Evolutionary conservation across 805 yeast species (phyloP).

Genomic region (Ogataea allantospora): DNA sequence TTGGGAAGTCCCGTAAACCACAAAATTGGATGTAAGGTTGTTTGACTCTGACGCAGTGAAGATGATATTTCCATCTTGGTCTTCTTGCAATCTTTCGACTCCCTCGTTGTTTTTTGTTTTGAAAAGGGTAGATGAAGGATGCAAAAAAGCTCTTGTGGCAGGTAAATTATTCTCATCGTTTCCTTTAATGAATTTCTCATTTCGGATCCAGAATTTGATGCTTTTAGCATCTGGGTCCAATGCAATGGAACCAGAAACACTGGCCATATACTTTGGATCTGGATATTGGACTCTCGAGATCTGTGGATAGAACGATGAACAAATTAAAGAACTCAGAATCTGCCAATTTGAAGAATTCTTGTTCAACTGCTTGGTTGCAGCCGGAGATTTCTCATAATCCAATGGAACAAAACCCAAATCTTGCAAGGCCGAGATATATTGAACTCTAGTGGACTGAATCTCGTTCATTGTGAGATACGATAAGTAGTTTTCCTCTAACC

Average conservation of each 20-base stretch:
- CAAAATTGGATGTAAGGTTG: constrained; percentile 50
- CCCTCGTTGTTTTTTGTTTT: constrained; percentile 30
- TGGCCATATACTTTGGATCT: constrained; percentile 68
- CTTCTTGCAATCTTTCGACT: constrained; percentile 15
- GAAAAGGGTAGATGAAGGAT: constrained; percentile 81
- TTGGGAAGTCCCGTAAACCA: constrained; percentile 59
- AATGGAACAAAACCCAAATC: constrained; percentile 78
- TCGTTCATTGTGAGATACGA: constrained; percentile 68
- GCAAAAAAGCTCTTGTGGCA: constrained; percentile 72
- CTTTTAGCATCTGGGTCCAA: constrained; percentile 78
- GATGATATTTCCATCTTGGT: constrained; percentile 36
- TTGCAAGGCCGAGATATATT: constrained; percentile 64
- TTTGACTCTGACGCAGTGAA: constrained; percentile 19
- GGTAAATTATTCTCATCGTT: constrained; percentile 40
- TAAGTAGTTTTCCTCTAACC: constrained; percentile 54
- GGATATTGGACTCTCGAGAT: constrained; percentile 80
- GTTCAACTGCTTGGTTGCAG: constrained; percentile 38
- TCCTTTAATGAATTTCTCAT: constrained; percentile 47
- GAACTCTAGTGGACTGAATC: constrained; percentile 66
- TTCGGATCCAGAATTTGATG: constrained; percentile 71
- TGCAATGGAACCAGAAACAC: constrained; percentile 77
- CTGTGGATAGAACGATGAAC: constrained; percentile 83
- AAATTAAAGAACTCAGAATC: constrained; percentile 63
- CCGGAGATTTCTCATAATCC: constrained; percentile 34
- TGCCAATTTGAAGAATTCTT: constrained; percentile 49